These are phyloP conservation scores for Paratrimastix pyriformis DNA, from an alignment of 78 protist genomes.

Conservation along the genomic window DNA sequence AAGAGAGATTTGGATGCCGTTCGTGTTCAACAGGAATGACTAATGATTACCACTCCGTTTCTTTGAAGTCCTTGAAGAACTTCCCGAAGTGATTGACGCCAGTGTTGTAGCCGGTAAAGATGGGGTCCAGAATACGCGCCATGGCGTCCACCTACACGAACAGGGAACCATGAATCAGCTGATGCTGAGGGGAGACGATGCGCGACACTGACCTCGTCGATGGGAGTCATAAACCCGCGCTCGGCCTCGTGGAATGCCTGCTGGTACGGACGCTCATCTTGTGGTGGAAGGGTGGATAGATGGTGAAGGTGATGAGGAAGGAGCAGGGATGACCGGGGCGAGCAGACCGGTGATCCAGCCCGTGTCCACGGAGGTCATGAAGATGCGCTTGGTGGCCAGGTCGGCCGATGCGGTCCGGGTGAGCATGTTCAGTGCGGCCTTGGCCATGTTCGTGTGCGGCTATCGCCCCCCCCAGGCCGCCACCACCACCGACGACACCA, in stretches of 20 bases:
- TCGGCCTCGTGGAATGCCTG: background rate
- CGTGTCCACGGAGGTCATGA: slow-evolving; percentile 72
- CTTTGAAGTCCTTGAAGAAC: slow-evolving; percentile 44
- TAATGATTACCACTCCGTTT: slow-evolving; percentile 46
- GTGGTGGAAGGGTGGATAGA: background rate
- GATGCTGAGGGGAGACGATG: too few species aligned
- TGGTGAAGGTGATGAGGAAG: background rate
- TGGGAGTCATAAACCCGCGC: slow-evolving; percentile 40
- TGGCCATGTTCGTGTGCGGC: slow-evolving; percentile 96
- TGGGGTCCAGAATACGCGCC: slow-evolving; percentile 78
- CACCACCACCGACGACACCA: too few species aligned
- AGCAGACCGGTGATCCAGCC: slow-evolving; percentile 64
- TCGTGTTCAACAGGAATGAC: background rate
- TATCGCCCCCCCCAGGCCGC: too few species aligned
- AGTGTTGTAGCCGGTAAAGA: slow-evolving; percentile 22
- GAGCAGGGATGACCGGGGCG: slow-evolving; percentile 16
- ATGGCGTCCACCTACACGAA: slow-evolving; percentile 86
- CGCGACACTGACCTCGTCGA: slow-evolving; percentile 48
- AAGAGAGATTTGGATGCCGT: too few species aligned
- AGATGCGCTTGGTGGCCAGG: slow-evolving; percentile 29
- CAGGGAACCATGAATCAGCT: too few species aligned
- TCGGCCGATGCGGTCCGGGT: background rate
- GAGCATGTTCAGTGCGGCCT: slow-evolving; percentile 85
- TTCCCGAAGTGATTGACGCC: background rate
- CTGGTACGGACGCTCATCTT: background rate